Conservation (phyloP, 768 basidiomycete species). For the Russula brevipes region DNA sequence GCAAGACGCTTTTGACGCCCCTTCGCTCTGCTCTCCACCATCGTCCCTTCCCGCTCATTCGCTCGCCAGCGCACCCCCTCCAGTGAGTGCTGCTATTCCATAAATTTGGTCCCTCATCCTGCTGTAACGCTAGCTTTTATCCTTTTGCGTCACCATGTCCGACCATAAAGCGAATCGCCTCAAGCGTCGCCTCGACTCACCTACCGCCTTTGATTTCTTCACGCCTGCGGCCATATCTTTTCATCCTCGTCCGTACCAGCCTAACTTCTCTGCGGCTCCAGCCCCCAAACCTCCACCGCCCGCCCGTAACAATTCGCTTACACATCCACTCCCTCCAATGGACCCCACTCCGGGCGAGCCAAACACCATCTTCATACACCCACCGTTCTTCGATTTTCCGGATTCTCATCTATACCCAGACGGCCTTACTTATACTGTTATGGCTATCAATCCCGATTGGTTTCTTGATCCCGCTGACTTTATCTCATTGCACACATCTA, state of each 20-base stretch:
- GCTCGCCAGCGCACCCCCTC: slow-evolving; percentile 11
- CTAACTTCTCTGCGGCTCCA: slow-evolving; percentile 29
- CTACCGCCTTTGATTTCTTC: slow-evolving; percentile 56
- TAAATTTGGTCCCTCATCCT: neutral
- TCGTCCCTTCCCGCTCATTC: slow-evolving; percentile 15
- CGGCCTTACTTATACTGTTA: slow-evolving; percentile 62
- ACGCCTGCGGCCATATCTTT: slow-evolving; percentile 59
- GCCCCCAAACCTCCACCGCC: slow-evolving; percentile 21
- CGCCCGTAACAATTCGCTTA: slow-evolving; percentile 20
- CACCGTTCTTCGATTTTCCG: slow-evolving; percentile 67
- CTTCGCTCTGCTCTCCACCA: neutral
- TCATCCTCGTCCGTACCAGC: slow-evolving; percentile 59
- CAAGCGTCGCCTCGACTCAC: slow-evolving; percentile 47
- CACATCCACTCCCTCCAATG: slow-evolving; percentile 27
- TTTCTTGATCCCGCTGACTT: slow-evolving; percentile 71
- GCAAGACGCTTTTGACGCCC: neutral
- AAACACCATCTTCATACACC: slow-evolving; percentile 62
- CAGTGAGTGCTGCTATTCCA: neutral
- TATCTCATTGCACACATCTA: slow-evolving; percentile 39
- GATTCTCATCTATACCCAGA: slow-evolving; percentile 54
- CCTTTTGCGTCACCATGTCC: slow-evolving; percentile 13
- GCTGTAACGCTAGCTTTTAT: neutral
- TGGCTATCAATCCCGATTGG: slow-evolving; percentile 78
- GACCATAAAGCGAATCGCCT: slow-evolving; percentile 22
- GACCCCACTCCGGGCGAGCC: slow-evolving; percentile 68